Percentiles rank a stretch among this genome's conserved stretches.
phyloP scores from a whole-genome alignment of 176 grass and related monocot genomes.

The maize (Zea mays) region Zm-B73-REFERENCE-NAM-5.0 NC_050098.1:32129001-32129500 shows the following conservation, averaged over 20 bases:
- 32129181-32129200: background rate
- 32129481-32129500: slow-evolving; percentile 9
- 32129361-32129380: background rate
- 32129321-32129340: background rate
- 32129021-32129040: too few species aligned
- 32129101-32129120: too few species aligned
- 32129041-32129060: too few species aligned
- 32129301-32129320: background rate
- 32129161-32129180: background rate
- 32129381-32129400: background rate
- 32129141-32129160: background rate
- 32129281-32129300: background rate
- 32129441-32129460: background rate
- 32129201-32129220: background rate
- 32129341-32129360: background rate
- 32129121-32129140: too few species aligned
- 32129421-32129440: background rate
- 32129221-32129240: background rate
- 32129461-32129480: slow-evolving; percentile 32
- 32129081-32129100: too few species aligned
- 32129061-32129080: too few species aligned
- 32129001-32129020: too few species aligned
- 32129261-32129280: background rate
- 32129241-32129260: background rate
- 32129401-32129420: background rate